Evolutionary conservation across 306 rosid species (phyloP), one percentile per base, ranked within the genome.

Genomic region (Alnus rubra): DNA sequence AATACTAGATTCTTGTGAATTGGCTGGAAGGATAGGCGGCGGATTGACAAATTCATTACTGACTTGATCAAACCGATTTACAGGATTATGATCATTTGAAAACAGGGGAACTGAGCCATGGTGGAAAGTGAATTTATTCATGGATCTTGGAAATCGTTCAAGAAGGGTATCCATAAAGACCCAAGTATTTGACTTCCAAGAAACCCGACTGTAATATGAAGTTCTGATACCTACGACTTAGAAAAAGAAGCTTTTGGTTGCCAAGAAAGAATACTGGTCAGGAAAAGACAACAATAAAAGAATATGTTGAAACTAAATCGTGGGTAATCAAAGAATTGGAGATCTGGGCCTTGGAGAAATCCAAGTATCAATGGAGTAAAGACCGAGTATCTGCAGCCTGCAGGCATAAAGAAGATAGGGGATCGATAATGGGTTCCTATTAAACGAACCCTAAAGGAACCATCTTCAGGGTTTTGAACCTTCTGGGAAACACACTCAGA

Each of bases 91-190:
- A 42, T 82, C 84, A 44, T 79, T 84, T 39, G 84, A 44, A 44
- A 51, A 54, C 9, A 58, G 73, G 4, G 84, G 72, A 49, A 30
- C 15, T 1, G 86, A 73, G 67, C 54, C 83, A n/a, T 81, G 89
- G 39, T 83, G 88, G 73, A 75, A 83, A 19, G 77, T 73, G 63
- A 81, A 88, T 13, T 84, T 81, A 39, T 84, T 82, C 63, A 77
- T 69, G 35, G 84, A 77, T 71, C 70, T 82, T 42, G 82, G 74
- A 18, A 73, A 58, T 31, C 82, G 84, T 67, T 79, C 81, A 63
- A 84, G 39, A 79, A 83, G 79, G 70, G 90, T 44, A 44, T 89
- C 88, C 51, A 83, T 56, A 2, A 79, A 78, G 33, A 73, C 31
- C 31, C 87, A 87, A 77, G 7, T 52, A 81, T 82, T 73, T 73